Evolutionary conservation across 2,329 filamentous ascomycete genomes (phyloP).

Genomic region (Microsporum ferrugineum): DNA sequence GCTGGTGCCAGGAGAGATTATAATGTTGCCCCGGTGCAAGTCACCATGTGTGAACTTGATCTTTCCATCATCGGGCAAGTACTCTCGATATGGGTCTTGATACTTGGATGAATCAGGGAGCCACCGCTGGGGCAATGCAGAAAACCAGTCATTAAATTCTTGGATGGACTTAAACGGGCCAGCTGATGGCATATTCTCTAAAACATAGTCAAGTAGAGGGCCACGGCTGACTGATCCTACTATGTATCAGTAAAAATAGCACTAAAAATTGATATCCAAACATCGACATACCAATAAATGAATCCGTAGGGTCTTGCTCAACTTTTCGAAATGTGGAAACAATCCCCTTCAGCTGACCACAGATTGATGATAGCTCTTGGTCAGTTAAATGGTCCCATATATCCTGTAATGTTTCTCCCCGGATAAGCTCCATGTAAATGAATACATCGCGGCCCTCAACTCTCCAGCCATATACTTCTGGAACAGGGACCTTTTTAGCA

Average conservation of each 20-base stretch:
- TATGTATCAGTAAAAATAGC: neutral
- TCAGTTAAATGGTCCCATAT: conserved; percentile 16
- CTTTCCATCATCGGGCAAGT: conserved; percentile 19
- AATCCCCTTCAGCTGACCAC: conserved; percentile 15
- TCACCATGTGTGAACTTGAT: conserved; percentile 28
- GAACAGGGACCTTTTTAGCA: conserved; percentile 22
- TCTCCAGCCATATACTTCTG: conserved; percentile 29
- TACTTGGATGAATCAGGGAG: conserved; percentile 11
- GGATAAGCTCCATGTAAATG: conserved; percentile 26
- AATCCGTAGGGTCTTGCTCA: conserved; percentile 15
- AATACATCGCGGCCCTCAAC: conserved; percentile 18
- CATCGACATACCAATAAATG: conserved; percentile 17
- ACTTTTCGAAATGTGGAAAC: conserved; percentile 14
- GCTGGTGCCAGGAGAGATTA: conserved; percentile 16
- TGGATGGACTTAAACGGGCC: conserved; percentile 18
- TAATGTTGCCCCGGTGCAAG: conserved; percentile 23
- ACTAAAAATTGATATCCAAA: no score
- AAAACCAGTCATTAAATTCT: conserved; percentile 22
- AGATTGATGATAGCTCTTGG: conserved; percentile 13
- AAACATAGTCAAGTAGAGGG: conserved; percentile 16
- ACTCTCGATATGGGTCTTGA: conserved; percentile 15
- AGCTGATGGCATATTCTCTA: conserved; percentile 11
- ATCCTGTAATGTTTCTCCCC: conserved; percentile 20
- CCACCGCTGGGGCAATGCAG: conserved; percentile 12
- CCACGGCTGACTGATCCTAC: conserved; percentile 17